These are phyloP conservation scores for Herpetomonas muscarum DNA, from an alignment of 208 protist species.

Conservation along the genomic window DNA sequence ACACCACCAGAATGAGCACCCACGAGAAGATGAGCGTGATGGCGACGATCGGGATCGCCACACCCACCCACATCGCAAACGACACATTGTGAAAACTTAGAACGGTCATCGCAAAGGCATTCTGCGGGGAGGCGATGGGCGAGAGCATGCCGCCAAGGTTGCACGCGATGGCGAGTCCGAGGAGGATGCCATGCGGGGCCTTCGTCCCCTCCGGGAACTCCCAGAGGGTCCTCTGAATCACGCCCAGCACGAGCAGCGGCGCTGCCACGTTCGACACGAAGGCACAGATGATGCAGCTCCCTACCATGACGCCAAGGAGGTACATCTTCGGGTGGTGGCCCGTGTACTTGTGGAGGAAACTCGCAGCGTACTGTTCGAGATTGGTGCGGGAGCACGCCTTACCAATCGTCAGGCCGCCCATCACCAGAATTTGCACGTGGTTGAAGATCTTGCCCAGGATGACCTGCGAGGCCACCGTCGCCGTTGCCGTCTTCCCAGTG, in stretches of 20 bases:
- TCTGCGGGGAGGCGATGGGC: conserved; percentile 93
- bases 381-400: conserved; percentile 82
- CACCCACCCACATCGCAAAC: conserved; percentile 80
- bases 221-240: conserved; percentile 84
- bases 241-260: conserved; percentile 83
- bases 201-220: conserved; percentile 80
- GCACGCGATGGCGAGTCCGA: conserved; percentile 92
- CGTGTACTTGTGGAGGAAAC: conserved; percentile 63
- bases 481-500: conserved; percentile 38
- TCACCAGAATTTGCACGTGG: conserved; percentile 90
- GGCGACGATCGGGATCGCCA: conserved; percentile 79
- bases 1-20: conserved; percentile 76
- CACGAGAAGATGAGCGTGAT: conserved; percentile 60
- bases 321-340: conserved; percentile 79
- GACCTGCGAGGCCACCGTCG: conserved; percentile 68
- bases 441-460: conserved; percentile 86
- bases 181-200: conserved; percentile 81
- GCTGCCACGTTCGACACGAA: conserved; percentile 92
- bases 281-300: conserved; percentile 76
- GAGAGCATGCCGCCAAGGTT: conserved; percentile 95
- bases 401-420: conserved; percentile 89
- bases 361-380: conserved; percentile 83
- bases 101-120: conserved; percentile 85
- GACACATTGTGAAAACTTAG: conserved; percentile 76
- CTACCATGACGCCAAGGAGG: conserved; percentile 87